Evolutionary conservation across 768 basidiomycete species (phyloP), one percentile per base, ranked within the genome.

Genomic region (Multifurca ochricompacta): DNA sequence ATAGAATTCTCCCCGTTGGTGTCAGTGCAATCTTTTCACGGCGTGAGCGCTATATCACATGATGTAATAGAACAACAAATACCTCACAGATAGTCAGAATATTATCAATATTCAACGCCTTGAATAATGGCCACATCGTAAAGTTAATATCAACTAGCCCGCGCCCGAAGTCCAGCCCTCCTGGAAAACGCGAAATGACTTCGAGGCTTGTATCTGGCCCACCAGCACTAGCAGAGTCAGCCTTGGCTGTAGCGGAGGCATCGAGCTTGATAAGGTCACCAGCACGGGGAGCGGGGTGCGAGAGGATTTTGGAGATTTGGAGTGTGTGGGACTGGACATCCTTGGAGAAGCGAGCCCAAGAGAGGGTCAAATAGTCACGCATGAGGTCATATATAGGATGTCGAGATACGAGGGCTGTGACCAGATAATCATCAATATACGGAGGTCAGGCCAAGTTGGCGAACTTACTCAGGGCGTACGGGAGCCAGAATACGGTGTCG

Each of bases 81-180:
- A 87, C 88, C 77, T 98, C 94, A 65, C 91, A 91, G 53, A 91
- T 85, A 6, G 90, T 92, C 56, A 98, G 71, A 58, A 98, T 87
- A 62, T 95, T 93, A 66, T 96, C 94, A 51, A 95, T 81, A 63
- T 91, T 92, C 56, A 97, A 69, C 55, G 86, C 87, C 67, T 92
- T 87, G 77, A 97, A 96, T 46, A 98, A 66, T 1, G 94, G 94
- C 91, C 92, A 98, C 81, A 96, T 89, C 35, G 91, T 92, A 65
- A 94, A 93, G 69, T 95, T 94, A 65, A 92, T 89, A 61, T 94
- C 91, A 31, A 94, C 88, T 44, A 95, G 74, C 1, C 92, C 92
- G 39, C 84, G 79, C 25, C 92, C 91, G 64, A 95, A 93, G 68
- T 95, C 92, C 41, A 95, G 78, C 18, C 90, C 89, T n/a, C 92